Percentiles rank a stretch among this genome's conserved stretches.
phyloP scores from a whole-genome alignment of 1,284 basidiomycete species.

The Peniophora sp. region DNA sequence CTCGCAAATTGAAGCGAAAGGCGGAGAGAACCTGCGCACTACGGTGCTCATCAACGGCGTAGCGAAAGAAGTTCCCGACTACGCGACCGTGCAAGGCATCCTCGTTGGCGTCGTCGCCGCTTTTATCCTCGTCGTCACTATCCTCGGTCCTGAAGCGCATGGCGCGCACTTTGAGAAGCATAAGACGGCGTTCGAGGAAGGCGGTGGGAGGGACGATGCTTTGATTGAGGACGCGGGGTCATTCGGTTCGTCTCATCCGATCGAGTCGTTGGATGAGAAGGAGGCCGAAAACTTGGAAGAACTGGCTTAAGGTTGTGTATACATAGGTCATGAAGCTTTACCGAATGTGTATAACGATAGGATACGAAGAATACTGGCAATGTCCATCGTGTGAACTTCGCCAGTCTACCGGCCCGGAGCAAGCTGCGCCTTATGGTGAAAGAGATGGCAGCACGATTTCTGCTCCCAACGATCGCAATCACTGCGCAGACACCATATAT shows the following conservation, averaged over 20 bases:
- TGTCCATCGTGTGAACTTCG: too few relatives aligned
- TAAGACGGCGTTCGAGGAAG: slow-evolving; percentile 73
- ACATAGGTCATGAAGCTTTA: too few relatives aligned
- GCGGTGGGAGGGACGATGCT: slow-evolving; percentile 45
- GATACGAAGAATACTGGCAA: too few relatives aligned
- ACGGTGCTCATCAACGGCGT: slow-evolving; percentile 41
- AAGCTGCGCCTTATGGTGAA: too few relatives aligned
- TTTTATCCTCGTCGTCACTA: slow-evolving; percentile 59
- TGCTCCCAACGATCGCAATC: too few relatives aligned
- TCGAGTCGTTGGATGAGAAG: neutral
- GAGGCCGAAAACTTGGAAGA: neutral
- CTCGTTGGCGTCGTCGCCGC: slow-evolving; percentile 72
- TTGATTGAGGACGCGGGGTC: slow-evolving; percentile 13
- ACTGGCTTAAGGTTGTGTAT: too few relatives aligned
- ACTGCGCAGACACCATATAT: too few relatives aligned
- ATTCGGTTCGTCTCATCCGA: neutral
- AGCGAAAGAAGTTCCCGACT: slow-evolving; percentile 56
- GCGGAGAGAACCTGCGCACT: slow-evolving; percentile 50
- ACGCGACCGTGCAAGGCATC: slow-evolving; percentile 84
- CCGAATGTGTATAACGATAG: too few relatives aligned
- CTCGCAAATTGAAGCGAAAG: slow-evolving; percentile 85
- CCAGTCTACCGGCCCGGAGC: too few relatives aligned
- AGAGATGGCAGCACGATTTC: too few relatives aligned
- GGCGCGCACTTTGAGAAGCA: slow-evolving; percentile 78
- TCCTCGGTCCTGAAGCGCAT: slow-evolving; percentile 76